A percentile compares a stretch with the other conserved stretches of the same genome.
phyloP scores from a whole-genome alignment of 495 filamentous ascomycete genomes.

The Talaromyces proteolyticus region DNA sequence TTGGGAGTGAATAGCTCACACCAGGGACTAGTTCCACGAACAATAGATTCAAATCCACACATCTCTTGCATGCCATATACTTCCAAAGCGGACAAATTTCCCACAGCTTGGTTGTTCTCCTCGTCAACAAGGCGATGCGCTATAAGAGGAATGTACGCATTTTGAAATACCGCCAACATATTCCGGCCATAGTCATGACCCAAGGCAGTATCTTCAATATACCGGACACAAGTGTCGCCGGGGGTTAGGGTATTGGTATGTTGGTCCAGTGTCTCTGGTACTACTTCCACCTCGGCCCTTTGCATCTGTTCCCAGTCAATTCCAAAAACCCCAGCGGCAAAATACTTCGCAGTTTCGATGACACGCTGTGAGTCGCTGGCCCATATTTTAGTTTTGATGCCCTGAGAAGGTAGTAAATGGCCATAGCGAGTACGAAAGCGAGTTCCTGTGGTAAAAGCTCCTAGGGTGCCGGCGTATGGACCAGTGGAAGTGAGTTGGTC shows the following conservation, averaged over 20 bases:
- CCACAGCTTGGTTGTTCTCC: constrained; percentile 30
- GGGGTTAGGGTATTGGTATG: constrained; percentile 54
- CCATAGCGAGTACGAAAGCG: constrained; percentile 49
- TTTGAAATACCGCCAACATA: constrained; percentile 39
- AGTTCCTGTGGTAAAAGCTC: constrained; percentile 52
- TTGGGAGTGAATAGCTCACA: constrained; percentile 50
- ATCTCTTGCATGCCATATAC: constrained; percentile 58
- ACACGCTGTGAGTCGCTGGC: constrained; percentile 51
- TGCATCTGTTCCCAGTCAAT: constrained; percentile 36
- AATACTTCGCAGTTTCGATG: constrained; percentile 52
- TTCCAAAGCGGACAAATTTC: constrained; percentile 33
- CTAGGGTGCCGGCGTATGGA: constrained; percentile 49
- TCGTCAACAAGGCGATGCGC: constrained; percentile 33
- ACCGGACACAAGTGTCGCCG: constrained; percentile 50
- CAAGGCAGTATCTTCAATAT: constrained; percentile 34
- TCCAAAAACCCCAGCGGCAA: constrained; percentile 51
- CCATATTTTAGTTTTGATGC: constrained; percentile 36
- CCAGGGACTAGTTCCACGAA: constrained; percentile 49
- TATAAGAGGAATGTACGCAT: constrained; percentile 43
- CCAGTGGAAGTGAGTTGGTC: constrained; percentile 54
- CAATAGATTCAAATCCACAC: constrained; percentile 54
- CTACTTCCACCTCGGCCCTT: constrained; percentile 37
- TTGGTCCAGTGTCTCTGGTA: constrained; percentile 43
- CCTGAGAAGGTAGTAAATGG: constrained; percentile 26
- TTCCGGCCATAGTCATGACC: constrained; percentile 45